Evolutionary conservation across 73 alveolate genomes (phyloP).

Genomic region (Paramecium sexaurelia): DNA sequence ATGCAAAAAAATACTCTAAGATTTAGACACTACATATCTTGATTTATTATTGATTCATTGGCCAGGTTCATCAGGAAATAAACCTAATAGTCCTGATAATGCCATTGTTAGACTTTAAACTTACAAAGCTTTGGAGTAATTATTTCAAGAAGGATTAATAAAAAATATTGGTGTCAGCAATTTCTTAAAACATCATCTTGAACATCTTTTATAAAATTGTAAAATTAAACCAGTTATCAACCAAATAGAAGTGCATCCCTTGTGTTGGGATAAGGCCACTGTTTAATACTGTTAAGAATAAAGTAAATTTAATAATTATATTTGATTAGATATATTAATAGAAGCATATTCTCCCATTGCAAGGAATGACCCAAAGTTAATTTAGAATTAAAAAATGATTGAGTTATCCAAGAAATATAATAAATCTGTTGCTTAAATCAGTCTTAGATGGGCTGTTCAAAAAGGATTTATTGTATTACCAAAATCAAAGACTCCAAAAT

Average conservation of each 20-base stretch:
- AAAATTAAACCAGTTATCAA: slow-evolving; percentile 86
- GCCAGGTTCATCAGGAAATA: slow-evolving; percentile 77
- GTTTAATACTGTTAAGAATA: slow-evolving; percentile 75
- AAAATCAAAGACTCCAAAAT: slow-evolving; percentile 77
- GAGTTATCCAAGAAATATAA: slow-evolving; percentile 74
- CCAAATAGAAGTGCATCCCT: slow-evolving; percentile 92
- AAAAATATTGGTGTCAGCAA: slow-evolving; percentile 90
- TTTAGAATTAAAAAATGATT: slow-evolving; percentile 64
- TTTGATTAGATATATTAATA: slow-evolving; percentile 69
- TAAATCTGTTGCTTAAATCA: slow-evolving; percentile 77
- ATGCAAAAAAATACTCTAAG: slow-evolving; percentile 44
- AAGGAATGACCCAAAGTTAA: slow-evolving; percentile 76
- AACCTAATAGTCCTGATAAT: slow-evolving; percentile 63
- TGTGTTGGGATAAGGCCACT: slow-evolving; percentile 82
- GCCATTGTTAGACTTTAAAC: slow-evolving; percentile 83
- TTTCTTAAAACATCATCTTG: slow-evolving; percentile 82
- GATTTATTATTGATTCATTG: slow-evolving; percentile 91
- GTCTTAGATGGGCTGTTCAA: slow-evolving; percentile 85
- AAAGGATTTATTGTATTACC: slow-evolving; percentile 83
- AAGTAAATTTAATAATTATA: not conserved
- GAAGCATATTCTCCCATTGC: slow-evolving; percentile 94
- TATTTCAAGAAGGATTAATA: slow-evolving; percentile 78
- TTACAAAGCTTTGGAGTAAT: slow-evolving; percentile 86
- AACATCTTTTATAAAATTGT: slow-evolving; percentile 75
- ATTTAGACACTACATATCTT: slow-evolving; percentile 70